phyloP scores from a whole-genome alignment of 768 basidiomycete species.

The Boletus sensibilis region DNA sequence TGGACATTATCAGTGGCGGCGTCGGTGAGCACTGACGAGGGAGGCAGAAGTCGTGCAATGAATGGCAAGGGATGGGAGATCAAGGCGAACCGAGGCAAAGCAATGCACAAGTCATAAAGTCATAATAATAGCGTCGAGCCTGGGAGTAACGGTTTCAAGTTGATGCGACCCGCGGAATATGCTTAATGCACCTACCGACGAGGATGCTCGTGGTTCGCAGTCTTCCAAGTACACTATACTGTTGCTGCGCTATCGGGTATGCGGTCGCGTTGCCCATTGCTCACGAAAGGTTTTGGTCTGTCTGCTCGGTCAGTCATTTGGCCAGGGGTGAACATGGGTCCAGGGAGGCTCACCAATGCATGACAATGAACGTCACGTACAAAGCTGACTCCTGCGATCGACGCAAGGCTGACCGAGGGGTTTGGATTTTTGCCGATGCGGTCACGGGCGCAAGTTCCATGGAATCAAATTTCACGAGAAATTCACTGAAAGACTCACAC shows the following conservation, averaged over 20 bases:
- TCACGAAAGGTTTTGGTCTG: neutral
- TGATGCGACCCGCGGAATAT: neutral
- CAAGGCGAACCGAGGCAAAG: neutral
- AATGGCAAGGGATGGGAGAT: neutral
- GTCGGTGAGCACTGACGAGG: neutral
- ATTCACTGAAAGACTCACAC: neutral
- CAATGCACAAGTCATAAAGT: neutral
- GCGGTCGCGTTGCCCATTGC: neutral
- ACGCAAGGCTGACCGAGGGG: neutral
- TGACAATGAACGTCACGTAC: neutral
- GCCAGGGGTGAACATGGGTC: neutral
- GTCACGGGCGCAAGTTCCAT: no score
- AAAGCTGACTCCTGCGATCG: neutral
- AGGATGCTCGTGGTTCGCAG: neutral
- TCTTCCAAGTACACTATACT: neutral
- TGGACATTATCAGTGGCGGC: constrained; percentile 1
- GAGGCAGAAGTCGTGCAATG: no score
- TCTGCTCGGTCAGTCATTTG: neutral
- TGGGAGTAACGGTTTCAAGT: neutral
- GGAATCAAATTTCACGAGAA: neutral
- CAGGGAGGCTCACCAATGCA: neutral
- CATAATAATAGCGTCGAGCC: constrained; percentile 8
- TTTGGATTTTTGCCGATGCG: no score
- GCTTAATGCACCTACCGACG: neutral
- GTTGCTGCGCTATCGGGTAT: neutral